Conservation (phyloP, 306 rosid genomes). For the Phaseolus lunatus region DNA sequence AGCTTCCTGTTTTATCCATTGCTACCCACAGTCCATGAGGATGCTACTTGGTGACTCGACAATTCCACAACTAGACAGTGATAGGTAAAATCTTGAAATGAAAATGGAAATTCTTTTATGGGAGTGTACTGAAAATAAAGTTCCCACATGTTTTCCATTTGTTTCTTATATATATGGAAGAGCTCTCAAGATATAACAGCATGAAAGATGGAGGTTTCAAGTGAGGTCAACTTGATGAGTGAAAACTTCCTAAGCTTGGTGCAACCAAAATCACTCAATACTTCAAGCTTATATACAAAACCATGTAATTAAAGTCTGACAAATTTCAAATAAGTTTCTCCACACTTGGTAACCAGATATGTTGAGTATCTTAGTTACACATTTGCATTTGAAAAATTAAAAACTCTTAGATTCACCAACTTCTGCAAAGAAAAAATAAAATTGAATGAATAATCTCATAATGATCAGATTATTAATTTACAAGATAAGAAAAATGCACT, state of each 20-base stretch:
- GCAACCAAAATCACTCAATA: background rate
- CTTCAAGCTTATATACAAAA: background rate
- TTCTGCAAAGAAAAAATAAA: background rate
- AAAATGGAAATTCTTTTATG: constrained; percentile 24
- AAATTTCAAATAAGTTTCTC: background rate
- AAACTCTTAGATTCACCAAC: background rate
- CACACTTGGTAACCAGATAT: constrained; percentile 23
- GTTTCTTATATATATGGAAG: constrained; percentile 36
- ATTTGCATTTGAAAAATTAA: background rate
- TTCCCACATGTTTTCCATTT: background rate
- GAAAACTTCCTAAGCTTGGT: background rate
- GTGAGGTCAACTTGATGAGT: background rate
- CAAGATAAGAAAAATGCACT: background rate
- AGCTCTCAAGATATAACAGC: background rate
- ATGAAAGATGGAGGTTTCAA: background rate
- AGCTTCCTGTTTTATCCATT: background rate
- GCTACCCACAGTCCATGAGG: background rate
- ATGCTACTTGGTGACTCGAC: background rate
- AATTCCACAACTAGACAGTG: background rate
- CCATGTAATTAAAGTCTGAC: constrained; percentile 18
- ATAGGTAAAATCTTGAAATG: constrained; percentile 11
- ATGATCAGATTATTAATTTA: background rate
- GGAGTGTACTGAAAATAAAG: background rate
- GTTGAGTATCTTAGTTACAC: constrained; percentile 11
- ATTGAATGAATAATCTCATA: background rate